These are phyloP conservation scores for Sporothrix phasma DNA, from an alignment of 2,329 filamentous ascomycete genomes.

Conservation along the genomic window DNA sequence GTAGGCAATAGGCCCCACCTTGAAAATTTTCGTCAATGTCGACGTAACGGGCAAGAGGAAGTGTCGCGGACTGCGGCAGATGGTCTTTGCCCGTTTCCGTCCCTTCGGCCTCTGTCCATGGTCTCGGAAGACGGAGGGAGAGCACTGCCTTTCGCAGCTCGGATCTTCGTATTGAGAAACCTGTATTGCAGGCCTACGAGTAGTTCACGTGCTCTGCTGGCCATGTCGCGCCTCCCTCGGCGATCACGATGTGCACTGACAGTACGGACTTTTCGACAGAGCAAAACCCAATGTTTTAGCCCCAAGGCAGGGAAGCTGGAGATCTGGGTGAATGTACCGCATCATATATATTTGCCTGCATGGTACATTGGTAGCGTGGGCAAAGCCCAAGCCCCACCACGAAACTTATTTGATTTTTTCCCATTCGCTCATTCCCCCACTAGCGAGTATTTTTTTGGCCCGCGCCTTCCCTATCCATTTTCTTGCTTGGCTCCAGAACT, in stretches of 20 bases:
- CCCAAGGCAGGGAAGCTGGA: too few species aligned
- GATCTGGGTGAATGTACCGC: background rate
- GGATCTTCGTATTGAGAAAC: background rate
- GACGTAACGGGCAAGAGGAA: background rate
- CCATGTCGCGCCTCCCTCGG: background rate
- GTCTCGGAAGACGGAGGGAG: background rate
- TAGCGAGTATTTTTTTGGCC: constrained; percentile 6
- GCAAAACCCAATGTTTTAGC: background rate
- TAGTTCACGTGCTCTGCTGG: background rate
- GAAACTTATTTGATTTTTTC: background rate
- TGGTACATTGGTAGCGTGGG: background rate
- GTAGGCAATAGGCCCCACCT: constrained; percentile 8
- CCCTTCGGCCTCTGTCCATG: background rate
- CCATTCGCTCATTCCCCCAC: constrained; percentile 3
- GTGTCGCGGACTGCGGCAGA: background rate
- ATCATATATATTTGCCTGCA: background rate
- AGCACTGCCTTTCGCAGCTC: background rate
- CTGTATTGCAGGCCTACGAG: too few species aligned
- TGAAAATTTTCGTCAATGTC: constrained; percentile 11
- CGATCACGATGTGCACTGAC: background rate
- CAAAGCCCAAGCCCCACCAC: constrained; percentile 2
- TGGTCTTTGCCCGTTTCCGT: background rate
- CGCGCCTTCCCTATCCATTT: constrained; percentile 9
- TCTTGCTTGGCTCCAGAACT: background rate
- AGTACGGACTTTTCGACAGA: background rate